A percentile compares a stretch with the other conserved stretches of the same genome.
Conservation (phyloP, 2,329 filamentous ascomycete species). For the Coniochaeta sp. region DNA sequence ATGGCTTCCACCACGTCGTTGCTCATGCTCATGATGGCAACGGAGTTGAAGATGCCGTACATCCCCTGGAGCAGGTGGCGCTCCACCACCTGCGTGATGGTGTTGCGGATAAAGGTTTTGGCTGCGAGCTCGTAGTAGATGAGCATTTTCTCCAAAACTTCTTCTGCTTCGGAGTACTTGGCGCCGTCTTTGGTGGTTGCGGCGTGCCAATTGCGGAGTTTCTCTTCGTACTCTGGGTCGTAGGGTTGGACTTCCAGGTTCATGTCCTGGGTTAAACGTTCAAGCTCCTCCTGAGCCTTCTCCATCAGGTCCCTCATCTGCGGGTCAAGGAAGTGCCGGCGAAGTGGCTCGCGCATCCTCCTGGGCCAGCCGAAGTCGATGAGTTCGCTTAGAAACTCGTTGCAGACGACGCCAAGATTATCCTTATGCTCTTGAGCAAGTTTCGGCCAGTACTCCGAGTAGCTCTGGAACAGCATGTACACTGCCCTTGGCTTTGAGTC, state of each 20-base stretch:
- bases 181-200: constrained; percentile 34
- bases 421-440: constrained; percentile 47
- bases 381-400: constrained; percentile 44
- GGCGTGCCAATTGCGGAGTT: constrained; percentile 38
- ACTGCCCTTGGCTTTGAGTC: constrained; percentile 46
- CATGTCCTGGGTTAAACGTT: constrained; percentile 40
- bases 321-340: constrained; percentile 39
- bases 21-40: constrained; percentile 41
- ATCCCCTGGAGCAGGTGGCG: constrained; percentile 44
- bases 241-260: constrained; percentile 46
- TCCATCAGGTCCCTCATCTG: constrained; percentile 41
- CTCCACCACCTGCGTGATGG: constrained; percentile 46
- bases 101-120: constrained; percentile 44
- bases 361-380: constrained; percentile 43
- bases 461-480: constrained; percentile 48
- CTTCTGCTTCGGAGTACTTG: constrained; percentile 42
- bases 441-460: constrained; percentile 44
- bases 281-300: constrained; percentile 38
- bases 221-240: constrained; percentile 46
- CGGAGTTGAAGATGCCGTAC: constrained; percentile 44
- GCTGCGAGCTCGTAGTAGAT: constrained; percentile 48
- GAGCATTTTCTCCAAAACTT: constrained; percentile 48
- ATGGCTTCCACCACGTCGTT: constrained; percentile 39
- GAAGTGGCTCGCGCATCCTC: constrained; percentile 43
- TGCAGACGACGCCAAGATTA: constrained; percentile 45